Conservation (phyloP, 495 filamentous ascomycete genomes). For the Penicillium flavigenum region DNA sequence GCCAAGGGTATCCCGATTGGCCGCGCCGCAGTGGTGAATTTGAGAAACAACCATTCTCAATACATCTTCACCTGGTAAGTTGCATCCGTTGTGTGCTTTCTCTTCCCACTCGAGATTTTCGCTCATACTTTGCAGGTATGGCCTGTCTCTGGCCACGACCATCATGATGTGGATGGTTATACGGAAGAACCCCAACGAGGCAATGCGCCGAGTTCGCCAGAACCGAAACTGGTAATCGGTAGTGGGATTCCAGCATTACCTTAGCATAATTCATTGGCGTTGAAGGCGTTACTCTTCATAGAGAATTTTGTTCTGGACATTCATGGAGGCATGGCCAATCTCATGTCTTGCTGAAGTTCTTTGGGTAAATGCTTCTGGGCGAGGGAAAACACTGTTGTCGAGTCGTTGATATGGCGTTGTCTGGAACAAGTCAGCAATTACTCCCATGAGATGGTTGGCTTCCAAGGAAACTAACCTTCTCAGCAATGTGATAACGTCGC, state of each 20-base stretch:
- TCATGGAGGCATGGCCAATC: slow-evolving; percentile 63
- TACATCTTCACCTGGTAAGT: slow-evolving; percentile 98
- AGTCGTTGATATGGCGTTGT: slow-evolving; percentile 71
- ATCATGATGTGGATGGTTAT: slow-evolving; percentile 96
- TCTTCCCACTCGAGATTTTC: not conserved
- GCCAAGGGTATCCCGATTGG: slow-evolving; percentile 89
- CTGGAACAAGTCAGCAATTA: slow-evolving; percentile 49
- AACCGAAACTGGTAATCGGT: slow-evolving; percentile 73
- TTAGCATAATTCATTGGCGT: slow-evolving; percentile 26
- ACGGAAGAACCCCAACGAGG: slow-evolving; percentile 74
- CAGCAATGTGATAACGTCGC: slow-evolving; percentile 77
- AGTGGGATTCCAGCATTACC: slow-evolving; percentile 4
- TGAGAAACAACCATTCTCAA: slow-evolving; percentile 94
- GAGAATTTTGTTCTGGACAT: slow-evolving; percentile 13
- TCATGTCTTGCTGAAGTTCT: slow-evolving; percentile 78
- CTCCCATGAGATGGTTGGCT: not conserved
- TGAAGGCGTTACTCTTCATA: slow-evolving; percentile 22
- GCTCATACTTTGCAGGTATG: slow-evolving; percentile 65
- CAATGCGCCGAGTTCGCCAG: slow-evolving; percentile 70
- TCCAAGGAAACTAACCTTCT: slow-evolving; percentile 56
- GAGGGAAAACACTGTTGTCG: slow-evolving; percentile 76
- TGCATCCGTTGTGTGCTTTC: not conserved
- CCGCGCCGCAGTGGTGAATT: slow-evolving; percentile 84
- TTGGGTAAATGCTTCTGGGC: slow-evolving; percentile 79
- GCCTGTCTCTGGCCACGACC: slow-evolving; percentile 78